Percentiles rank a stretch among this genome's conserved stretches.
Conservation (phyloP, 208 protist species). For the Leishmania turanica region DNA sequence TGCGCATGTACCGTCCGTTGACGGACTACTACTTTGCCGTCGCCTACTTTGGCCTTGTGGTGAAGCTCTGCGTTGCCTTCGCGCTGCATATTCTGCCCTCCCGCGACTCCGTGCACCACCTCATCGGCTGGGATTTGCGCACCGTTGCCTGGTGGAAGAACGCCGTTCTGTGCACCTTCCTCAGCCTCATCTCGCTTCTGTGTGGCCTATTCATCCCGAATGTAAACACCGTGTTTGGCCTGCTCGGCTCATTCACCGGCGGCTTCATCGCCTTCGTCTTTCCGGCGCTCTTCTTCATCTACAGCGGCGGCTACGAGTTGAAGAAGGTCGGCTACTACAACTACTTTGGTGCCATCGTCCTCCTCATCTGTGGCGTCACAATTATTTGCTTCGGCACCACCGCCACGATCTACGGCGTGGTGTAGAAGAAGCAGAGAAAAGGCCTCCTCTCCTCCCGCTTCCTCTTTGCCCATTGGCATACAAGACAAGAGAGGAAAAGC, state of each 20-base stretch:
- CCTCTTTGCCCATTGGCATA: not conserved
- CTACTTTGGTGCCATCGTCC: slow-evolving; percentile 37
- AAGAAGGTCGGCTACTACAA: slow-evolving; percentile 41
- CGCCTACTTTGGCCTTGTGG: slow-evolving; percentile 67
- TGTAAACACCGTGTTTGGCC: slow-evolving; percentile 71
- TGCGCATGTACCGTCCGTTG: slow-evolving; percentile 62
- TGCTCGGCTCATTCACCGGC: slow-evolving; percentile 67
- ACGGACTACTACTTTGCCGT: slow-evolving; percentile 59
- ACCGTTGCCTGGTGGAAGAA: slow-evolving; percentile 65
- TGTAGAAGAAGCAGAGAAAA: slow-evolving; percentile 5
- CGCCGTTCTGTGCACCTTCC: slow-evolving; percentile 37
- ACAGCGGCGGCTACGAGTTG: slow-evolving; percentile 48
- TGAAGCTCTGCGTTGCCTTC: slow-evolving; percentile 79
- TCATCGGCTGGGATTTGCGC: slow-evolving; percentile 55
- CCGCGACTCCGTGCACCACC: slow-evolving; percentile 65
- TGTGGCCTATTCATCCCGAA: slow-evolving; percentile 72
- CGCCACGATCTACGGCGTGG: slow-evolving; percentile 53
- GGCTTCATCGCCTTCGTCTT: slow-evolving; percentile 77
- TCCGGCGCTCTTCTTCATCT: slow-evolving; percentile 77
- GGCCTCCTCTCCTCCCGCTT: not conserved
- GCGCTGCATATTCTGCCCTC: slow-evolving; percentile 67
- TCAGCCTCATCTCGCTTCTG: slow-evolving; percentile 52
- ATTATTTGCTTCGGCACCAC: slow-evolving; percentile 65
- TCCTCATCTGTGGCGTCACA: slow-evolving; percentile 53
- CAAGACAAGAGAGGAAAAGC: not conserved